Percentiles rank a stretch among this genome's conserved stretches.
Evolutionary conservation across 768 basidiomycete species (phyloP).

Genomic region (Cytidiella melzeri): DNA sequence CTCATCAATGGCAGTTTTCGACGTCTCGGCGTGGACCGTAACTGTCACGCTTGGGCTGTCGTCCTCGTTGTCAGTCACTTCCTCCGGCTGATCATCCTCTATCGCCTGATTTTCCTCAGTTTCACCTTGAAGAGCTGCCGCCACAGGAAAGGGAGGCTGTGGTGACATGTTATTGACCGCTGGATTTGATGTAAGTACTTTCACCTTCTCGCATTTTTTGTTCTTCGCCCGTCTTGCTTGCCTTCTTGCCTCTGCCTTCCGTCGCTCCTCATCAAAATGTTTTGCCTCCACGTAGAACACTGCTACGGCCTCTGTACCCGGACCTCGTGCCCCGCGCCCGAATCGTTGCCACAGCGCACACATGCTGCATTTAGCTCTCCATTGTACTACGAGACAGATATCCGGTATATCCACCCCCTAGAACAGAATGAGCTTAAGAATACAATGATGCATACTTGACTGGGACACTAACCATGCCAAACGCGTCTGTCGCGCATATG

Average conservation of each 20-base stretch:
- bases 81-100: too few relatives aligned
- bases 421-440: not conserved
- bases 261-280: not conserved
- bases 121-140: too few relatives aligned
- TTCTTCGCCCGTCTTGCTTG: not conserved
- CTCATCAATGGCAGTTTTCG: too few relatives aligned
- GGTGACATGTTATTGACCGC: too few relatives aligned
- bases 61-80: too few relatives aligned
- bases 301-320: not conserved
- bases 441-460: not conserved
- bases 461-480: slow-evolving; percentile 5
- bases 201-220: not conserved
- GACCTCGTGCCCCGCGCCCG: not conserved
- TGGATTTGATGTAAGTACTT: too few relatives aligned
- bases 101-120: too few relatives aligned
- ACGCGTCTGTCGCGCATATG: slow-evolving; percentile 2
- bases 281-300: not conserved
- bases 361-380: not conserved
- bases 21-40: too few relatives aligned
- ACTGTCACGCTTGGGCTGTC: too few relatives aligned
- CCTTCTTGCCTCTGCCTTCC: not conserved
- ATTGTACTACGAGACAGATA: not conserved
- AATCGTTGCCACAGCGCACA: not conserved
- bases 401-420: not conserved
- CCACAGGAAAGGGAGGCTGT: too few relatives aligned